These are phyloP conservation scores for Basidiobolus heterosporus DNA, from an alignment of 371 early-diverging fungal genomes.

Conservation along the genomic window DNA sequence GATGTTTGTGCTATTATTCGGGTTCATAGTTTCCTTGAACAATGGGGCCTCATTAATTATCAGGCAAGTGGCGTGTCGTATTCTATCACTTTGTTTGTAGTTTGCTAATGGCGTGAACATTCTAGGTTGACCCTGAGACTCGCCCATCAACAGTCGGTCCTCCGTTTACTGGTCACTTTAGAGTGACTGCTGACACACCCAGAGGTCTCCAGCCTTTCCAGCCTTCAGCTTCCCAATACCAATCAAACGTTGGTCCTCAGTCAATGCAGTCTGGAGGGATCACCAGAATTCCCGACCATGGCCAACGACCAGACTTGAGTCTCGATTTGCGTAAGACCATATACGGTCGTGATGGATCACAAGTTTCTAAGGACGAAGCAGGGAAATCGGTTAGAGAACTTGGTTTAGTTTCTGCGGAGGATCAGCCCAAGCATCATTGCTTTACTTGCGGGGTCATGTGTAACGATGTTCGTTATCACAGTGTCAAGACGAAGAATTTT, in stretches of 20 bases:
- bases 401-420: slow-evolving; percentile 8
- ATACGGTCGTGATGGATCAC: slow-evolving; percentile 19
- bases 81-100: not conserved
- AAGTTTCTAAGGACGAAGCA: slow-evolving; percentile 9
- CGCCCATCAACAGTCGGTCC: slow-evolving; percentile 87
- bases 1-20: slow-evolving; percentile 95
- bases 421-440: slow-evolving; percentile 38
- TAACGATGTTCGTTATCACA: slow-evolving; percentile 59
- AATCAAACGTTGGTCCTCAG: not conserved
- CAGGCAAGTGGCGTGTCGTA: slow-evolving; percentile 37
- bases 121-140: slow-evolving; percentile 72
- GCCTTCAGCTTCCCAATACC: slow-evolving; percentile 18
- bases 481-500: slow-evolving; percentile 56
- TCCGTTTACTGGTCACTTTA: slow-evolving; percentile 89
- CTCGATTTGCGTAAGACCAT: slow-evolving; percentile 27
- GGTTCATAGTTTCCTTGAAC: slow-evolving; percentile 95
- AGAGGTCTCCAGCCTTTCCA: slow-evolving; percentile 76
- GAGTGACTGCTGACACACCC: slow-evolving; percentile 88
- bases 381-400: not conserved
- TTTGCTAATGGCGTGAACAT: not conserved
- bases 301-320: slow-evolving; percentile 1
- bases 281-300: no score
- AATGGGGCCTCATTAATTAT: slow-evolving; percentile 98
- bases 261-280: not conserved
- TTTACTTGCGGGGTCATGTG: slow-evolving; percentile 84